Conservation (phyloP, 2,329 filamentous ascomycete genomes). For the Hymenoscyphus albidus region DNA sequence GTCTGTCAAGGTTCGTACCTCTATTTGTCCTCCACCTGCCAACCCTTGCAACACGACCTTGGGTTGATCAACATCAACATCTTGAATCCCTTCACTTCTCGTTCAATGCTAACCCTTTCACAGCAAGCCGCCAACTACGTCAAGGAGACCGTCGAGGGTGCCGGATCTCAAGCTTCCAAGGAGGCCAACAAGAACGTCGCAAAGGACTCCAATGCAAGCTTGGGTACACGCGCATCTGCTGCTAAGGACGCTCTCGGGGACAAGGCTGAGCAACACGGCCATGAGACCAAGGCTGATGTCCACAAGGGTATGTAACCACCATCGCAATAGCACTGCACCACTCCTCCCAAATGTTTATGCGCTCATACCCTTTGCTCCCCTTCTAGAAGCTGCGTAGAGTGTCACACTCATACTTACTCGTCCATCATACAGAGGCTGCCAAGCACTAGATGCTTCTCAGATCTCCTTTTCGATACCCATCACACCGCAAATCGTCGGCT, state of each 20-base stretch:
- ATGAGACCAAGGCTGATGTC: conserved; percentile 46
- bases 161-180: conserved; percentile 48
- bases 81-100: not conserved
- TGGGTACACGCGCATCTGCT: conserved; percentile 46
- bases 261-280: conserved; percentile 50
- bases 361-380: not conserved
- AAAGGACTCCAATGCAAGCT: conserved; percentile 45
- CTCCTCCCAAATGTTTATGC: not conserved
- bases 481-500: not conserved
- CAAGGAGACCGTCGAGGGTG: conserved; percentile 49
- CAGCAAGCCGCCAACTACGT: conserved; percentile 55
- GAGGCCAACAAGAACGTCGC: conserved; percentile 56
- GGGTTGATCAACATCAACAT: not conserved
- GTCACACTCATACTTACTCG: not conserved
- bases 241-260: conserved; percentile 48
- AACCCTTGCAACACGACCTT: not conserved
- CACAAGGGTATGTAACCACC: conserved; percentile 41
- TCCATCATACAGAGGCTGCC: conserved; percentile 31
- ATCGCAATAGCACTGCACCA: not conserved
- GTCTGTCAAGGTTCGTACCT: conserved; percentile 32
- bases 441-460: conserved; percentile 32
- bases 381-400: not conserved
- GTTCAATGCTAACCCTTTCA: conserved; percentile 1
- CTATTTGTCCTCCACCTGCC: not conserved
- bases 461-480: not conserved